Evolutionary conservation across 1,284 basidiomycete genomes (phyloP).

Genomic region (Trametes versicolor): DNA sequence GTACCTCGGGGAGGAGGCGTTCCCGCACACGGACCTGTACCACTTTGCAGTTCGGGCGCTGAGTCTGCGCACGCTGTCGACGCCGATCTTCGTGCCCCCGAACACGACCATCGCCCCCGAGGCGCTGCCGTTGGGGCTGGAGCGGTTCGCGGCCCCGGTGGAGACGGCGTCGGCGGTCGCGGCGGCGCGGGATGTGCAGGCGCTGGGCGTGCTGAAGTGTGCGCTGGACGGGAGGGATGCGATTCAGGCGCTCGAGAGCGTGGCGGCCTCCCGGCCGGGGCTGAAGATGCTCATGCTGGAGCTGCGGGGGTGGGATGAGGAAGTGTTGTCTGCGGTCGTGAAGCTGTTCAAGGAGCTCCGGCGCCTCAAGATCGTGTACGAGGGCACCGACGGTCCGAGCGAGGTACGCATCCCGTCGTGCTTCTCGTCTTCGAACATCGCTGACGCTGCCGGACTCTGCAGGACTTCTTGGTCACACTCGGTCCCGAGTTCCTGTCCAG

Average conservation of each 20-base stretch:
- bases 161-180: slow-evolving; percentile 36
- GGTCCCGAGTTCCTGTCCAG: slow-evolving; percentile 42
- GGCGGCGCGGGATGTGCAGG: slow-evolving; percentile 34
- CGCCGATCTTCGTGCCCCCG: slow-evolving; percentile 37
- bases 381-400: slow-evolving; percentile 32
- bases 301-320: slow-evolving; percentile 43
- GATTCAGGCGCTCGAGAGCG: slow-evolving; percentile 34
- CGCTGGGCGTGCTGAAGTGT: slow-evolving; percentile 40
- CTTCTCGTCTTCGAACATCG: background rate
- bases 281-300: slow-evolving; percentile 42
- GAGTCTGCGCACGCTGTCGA: slow-evolving; percentile 39
- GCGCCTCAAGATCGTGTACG: slow-evolving; percentile 41
- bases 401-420: slow-evolving; percentile 36
- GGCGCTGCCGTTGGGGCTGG: slow-evolving; percentile 41
- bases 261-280: slow-evolving; percentile 28
- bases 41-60: slow-evolving; percentile 38
- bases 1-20: slow-evolving; percentile 34
- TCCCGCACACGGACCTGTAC: slow-evolving; percentile 41
- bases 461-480: slow-evolving; percentile 42
- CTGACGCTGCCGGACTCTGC: background rate
- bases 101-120: slow-evolving; percentile 38
- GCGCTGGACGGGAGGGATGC: slow-evolving; percentile 35
- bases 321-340: slow-evolving; percentile 42
- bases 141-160: slow-evolving; percentile 41
- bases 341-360: slow-evolving; percentile 41